phyloP scores from a whole-genome alignment of 108 stramenopile species.

The Thalassiosira profunda region DNA sequence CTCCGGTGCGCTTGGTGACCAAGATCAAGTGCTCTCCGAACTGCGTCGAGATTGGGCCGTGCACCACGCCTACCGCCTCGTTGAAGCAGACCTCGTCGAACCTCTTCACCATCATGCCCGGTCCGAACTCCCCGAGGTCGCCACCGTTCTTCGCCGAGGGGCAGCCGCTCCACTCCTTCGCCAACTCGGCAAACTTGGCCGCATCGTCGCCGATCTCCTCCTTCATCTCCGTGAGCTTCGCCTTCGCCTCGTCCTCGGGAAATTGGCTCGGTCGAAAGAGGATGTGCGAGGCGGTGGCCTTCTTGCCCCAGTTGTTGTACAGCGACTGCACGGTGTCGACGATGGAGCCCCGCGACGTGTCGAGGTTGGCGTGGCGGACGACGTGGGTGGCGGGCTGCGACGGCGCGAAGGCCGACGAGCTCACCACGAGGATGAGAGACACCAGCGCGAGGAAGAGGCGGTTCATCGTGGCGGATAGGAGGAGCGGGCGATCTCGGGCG shows the following conservation, averaged over 20 bases:
- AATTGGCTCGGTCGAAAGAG: conserved; percentile 50
- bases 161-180: conserved; percentile 57
- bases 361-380: too few species aligned
- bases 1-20: conserved; percentile 54
- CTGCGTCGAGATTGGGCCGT: conserved; percentile 68
- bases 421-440: conserved; percentile 18
- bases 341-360: conserved; percentile 25
- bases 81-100: conserved; percentile 66
- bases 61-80: conserved; percentile 64
- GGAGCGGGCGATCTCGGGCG: too few species aligned
- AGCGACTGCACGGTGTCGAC: conserved; percentile 40
- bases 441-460: conserved; percentile 30
- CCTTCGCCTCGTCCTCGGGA: conserved; percentile 39
- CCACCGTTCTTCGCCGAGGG: conserved; percentile 57
- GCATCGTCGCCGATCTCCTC: conserved; percentile 48
- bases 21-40: conserved; percentile 73
- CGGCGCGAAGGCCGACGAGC: conserved; percentile 34
- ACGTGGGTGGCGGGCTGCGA: not conserved
- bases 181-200: conserved; percentile 57
- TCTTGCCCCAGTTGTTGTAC: conserved; percentile 53
- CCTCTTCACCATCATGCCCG: conserved; percentile 75
- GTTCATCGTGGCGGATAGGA: conserved; percentile 25
- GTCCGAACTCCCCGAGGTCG: conserved; percentile 62
- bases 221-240: conserved; percentile 45
- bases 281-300: conserved; percentile 58